A percentile compares a stretch with the other conserved stretches of the same genome.
These are phyloP conservation scores for Pseudogymnoascus sp. DNA, from an alignment of 2,329 filamentous ascomycete species.

Conservation along the genomic window DNA sequence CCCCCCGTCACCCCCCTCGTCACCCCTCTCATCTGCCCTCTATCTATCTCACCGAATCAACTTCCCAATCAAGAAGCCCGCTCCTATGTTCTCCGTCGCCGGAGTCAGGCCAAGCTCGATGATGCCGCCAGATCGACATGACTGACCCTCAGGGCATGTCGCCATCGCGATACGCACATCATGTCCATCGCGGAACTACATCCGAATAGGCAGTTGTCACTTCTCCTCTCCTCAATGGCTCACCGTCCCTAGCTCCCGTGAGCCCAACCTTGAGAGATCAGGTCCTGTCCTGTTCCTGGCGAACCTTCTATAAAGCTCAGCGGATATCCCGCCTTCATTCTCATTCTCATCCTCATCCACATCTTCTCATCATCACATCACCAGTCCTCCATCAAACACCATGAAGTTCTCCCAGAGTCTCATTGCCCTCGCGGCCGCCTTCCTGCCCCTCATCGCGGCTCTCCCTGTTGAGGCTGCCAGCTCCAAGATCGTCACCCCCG, in stretches of 20 bases:
- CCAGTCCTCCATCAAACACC: neutral
- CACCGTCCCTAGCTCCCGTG: neutral
- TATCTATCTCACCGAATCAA: neutral
- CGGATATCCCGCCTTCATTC: neutral
- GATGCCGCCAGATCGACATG: neutral
- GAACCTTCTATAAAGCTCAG: neutral
- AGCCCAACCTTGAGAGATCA: neutral
- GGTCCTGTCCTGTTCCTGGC: neutral
- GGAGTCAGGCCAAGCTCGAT: neutral
- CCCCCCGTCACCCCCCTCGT: neutral
- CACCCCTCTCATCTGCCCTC: neutral
- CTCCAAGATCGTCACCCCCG: conserved; percentile 37
- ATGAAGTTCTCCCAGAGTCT: conserved; percentile 8
- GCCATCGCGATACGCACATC: neutral
- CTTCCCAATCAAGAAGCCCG: neutral
- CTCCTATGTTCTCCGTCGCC: neutral
- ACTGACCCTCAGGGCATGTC: neutral
- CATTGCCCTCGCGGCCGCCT: conserved; percentile 23
- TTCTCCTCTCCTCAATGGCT: neutral
- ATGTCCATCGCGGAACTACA: neutral
- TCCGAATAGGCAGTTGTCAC: conserved; percentile 7
- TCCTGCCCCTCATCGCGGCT: conserved; percentile 22
- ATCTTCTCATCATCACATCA: neutral
- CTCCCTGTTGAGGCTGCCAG: conserved; percentile 20
- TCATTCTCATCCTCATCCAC: neutral